These are phyloP conservation scores for Botryotinia globosa DNA, from an alignment of 2,329 filamentous ascomycete species.

Conservation along the genomic window DNA sequence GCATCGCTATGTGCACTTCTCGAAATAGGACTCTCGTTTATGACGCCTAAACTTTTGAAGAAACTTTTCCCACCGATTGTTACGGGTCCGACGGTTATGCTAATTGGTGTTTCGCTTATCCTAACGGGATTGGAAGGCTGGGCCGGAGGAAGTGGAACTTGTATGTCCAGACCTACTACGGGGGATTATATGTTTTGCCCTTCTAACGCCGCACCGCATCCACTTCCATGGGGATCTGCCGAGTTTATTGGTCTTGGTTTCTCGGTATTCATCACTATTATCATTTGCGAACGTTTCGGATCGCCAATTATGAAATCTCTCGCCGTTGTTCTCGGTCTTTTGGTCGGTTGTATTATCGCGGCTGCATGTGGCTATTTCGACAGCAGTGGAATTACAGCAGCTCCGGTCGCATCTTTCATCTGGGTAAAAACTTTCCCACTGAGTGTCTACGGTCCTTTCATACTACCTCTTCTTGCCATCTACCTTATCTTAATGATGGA, in stretches of 20 bases:
- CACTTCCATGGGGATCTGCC: constrained; percentile 73
- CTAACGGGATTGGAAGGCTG: constrained; percentile 71
- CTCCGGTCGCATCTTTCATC: constrained; percentile 70
- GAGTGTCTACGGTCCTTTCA: constrained; percentile 67
- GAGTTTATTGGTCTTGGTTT: constrained; percentile 80
- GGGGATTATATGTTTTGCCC: constrained; percentile 64
- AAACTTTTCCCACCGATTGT: constrained; percentile 77
- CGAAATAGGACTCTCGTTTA: constrained; percentile 72
- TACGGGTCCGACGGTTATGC: constrained; percentile 67
- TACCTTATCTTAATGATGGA: constrained; percentile 75
- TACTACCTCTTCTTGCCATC: constrained; percentile 67
- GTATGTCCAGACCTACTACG: constrained; percentile 47
- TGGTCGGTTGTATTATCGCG: constrained; percentile 72
- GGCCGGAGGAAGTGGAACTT: constrained; percentile 69
- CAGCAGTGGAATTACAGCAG: constrained; percentile 64
- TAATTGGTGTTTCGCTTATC: constrained; percentile 73
- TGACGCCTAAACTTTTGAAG: constrained; percentile 65
- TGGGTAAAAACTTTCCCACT: constrained; percentile 78
- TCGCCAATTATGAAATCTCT: constrained; percentile 73
- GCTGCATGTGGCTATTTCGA: constrained; percentile 78
- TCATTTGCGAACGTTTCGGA: constrained; percentile 77
- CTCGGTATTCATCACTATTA: constrained; percentile 74
- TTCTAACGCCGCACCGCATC: constrained; percentile 63
- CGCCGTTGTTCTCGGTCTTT: constrained; percentile 21
- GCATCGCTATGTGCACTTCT: constrained; percentile 62